Evolutionary conservation across 106 monocot genomes (phyloP).

Genomic region (Allium cepa): DNA sequence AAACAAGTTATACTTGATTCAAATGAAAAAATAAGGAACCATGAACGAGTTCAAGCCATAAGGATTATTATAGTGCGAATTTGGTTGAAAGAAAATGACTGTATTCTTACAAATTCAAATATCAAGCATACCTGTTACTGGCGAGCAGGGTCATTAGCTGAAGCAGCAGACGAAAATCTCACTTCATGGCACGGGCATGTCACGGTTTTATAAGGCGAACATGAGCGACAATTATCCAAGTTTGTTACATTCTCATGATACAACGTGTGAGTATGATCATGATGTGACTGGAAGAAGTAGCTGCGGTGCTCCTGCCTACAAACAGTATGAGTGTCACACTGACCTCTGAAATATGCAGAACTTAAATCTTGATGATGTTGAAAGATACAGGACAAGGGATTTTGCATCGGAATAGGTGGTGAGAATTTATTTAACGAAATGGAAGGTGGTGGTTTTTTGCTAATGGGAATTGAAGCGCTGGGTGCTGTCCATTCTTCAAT

Average conservation of each 20-base stretch:
- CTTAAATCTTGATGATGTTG: conserved; percentile 51
- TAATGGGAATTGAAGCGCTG: conserved; percentile 4
- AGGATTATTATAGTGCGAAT: too few species aligned
- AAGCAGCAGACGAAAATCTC: conserved; percentile 12
- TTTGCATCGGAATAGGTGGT: conserved; percentile 12
- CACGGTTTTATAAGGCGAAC: not conserved
- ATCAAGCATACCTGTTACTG: too few species aligned
- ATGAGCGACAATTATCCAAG: conserved; percentile 14
- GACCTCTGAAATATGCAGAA: conserved; percentile 28
- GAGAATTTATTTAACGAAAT: conserved; percentile 6
- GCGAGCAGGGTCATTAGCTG: not conserved
- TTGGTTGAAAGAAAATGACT: too few species aligned
- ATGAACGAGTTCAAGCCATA: too few species aligned
- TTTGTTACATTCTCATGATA: conserved; percentile 24
- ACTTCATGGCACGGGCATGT: conserved; percentile 10
- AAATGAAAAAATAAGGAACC: too few species aligned
- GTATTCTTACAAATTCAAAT: too few species aligned
- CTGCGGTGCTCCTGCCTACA: conserved; percentile 53
- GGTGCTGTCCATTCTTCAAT: conserved; percentile 66
- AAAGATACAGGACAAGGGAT: conserved; percentile 28
- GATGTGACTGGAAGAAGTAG: conserved; percentile 50
- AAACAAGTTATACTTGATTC: too few species aligned
- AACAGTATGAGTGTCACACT: conserved; percentile 17
- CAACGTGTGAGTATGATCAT: conserved; percentile 17
- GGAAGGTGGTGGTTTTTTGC: conserved; percentile 21